Percentiles rank a stretch among this genome's conserved stretches.
These are phyloP conservation scores for Ogataea siamensis DNA, from an alignment of 805 yeast species.

Conservation along the genomic window DNA sequence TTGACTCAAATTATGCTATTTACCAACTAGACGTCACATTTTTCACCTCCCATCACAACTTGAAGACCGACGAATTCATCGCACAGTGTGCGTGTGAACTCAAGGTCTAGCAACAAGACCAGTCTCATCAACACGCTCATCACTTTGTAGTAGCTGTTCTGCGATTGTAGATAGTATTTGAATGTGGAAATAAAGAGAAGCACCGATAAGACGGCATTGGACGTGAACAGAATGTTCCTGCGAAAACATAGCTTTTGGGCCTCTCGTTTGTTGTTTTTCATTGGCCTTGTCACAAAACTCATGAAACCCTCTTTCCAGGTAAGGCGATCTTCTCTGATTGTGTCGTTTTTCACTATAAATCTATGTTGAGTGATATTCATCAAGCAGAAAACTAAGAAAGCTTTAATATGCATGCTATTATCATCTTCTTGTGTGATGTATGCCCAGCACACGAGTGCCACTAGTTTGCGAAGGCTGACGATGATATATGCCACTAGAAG, in stretches of 20 bases:
- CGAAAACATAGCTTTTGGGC: conserved; percentile 20
- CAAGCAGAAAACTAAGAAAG: conserved; percentile 26
- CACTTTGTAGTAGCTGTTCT: conserved; percentile 11
- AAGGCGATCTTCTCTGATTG: conserved; percentile 7
- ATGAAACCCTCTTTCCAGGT: conserved; percentile 21
- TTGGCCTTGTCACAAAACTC: conserved; percentile 15
- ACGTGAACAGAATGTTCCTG: conserved; percentile 17
- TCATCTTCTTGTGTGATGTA: conserved; percentile 31
- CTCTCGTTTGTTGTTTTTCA: conserved; percentile 23
- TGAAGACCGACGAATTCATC: conserved; percentile 23
- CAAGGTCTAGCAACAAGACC: conserved; percentile 23
- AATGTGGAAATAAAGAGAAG: conserved; percentile 19
- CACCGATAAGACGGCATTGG: conserved; percentile 10
- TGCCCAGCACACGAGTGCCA: conserved; percentile 29
- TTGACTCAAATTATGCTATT: background rate
- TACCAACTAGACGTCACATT: conserved; percentile 10
- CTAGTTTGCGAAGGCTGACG: conserved; percentile 28
- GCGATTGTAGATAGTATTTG: conserved; percentile 20
- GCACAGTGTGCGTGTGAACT: conserved; percentile 22
- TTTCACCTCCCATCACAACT: conserved; percentile 7
- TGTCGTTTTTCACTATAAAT: conserved; percentile 26
- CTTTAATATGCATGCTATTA: conserved; percentile 28
- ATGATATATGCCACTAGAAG: conserved; percentile 26
- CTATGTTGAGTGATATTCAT: conserved; percentile 28
- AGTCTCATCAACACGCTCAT: conserved; percentile 15